These are phyloP conservation scores for Mentha longifolia DNA, from an alignment of 257 asterid genomes.

Conservation along the genomic window DNA sequence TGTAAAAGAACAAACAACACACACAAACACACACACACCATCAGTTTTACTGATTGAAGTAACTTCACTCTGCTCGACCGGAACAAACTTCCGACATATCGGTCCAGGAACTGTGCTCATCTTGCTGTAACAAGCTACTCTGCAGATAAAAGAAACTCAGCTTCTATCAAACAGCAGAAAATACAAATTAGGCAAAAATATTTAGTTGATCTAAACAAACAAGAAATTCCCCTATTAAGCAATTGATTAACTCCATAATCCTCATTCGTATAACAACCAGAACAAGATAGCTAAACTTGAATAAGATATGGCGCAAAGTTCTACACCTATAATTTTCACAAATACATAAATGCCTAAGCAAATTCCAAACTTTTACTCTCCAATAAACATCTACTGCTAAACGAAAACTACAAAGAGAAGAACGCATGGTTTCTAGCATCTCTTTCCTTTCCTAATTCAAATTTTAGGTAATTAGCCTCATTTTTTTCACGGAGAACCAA, in stretches of 20 bases:
- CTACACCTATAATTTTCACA: not conserved
- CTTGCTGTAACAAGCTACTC: conserved; percentile 55
- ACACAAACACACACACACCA: conserved; percentile 49
- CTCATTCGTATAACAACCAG: not conserved
- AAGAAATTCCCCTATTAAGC: not conserved
- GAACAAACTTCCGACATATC: conserved; percentile 67
- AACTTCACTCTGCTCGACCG: conserved; percentile 67
- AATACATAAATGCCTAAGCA: not conserved
- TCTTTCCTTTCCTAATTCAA: not conserved
- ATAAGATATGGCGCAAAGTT: not conserved
- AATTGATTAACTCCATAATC: conserved; percentile 1
- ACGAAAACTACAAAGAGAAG: not conserved
- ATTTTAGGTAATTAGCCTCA: not conserved
- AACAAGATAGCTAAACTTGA: not conserved
- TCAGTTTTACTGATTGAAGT: conserved; percentile 58
- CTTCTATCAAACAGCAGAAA: not conserved
- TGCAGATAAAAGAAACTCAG: conserved; percentile 35
- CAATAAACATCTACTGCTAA: not conserved
- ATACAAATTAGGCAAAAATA: not conserved
- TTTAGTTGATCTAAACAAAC: not conserved
- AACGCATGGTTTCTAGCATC: not conserved
- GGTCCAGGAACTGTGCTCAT: conserved; percentile 67
- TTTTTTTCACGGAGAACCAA: not conserved
- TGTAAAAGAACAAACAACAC: conserved; percentile 14
- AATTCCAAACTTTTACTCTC: not conserved